Conservation (phyloP, 768 basidiomycete genomes). For the Boletus tomentosulus region DNA sequence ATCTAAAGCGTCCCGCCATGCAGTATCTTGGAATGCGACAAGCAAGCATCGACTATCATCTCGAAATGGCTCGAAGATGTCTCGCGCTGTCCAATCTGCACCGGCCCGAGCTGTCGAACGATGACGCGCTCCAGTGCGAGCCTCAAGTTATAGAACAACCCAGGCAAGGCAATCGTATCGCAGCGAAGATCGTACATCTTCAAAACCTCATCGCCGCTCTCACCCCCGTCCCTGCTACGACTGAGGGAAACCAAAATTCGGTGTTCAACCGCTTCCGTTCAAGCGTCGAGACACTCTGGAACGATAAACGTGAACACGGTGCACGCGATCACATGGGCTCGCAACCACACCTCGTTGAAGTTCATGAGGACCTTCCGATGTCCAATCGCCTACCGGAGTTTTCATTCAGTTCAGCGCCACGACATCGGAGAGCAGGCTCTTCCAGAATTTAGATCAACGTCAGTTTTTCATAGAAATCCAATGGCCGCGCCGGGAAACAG, state of each 20-base stretch:
- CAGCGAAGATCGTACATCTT: conserved; percentile 21
- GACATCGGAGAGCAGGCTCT: conserved; percentile 17
- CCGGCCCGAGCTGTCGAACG: background rate
- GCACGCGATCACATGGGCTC: conserved; percentile 2
- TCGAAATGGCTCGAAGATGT: conserved; percentile 15
- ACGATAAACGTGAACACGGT: conserved; percentile 9
- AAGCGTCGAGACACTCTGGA: conserved; percentile 18
- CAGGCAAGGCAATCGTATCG: conserved; percentile 14
- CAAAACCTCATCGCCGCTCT: conserved; percentile 17
- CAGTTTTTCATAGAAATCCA: background rate
- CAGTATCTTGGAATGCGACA: conserved; percentile 11
- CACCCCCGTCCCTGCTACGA: conserved; percentile 20
- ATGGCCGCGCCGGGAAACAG: background rate
- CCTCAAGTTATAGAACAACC: conserved; percentile 1
- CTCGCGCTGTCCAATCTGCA: conserved; percentile 9
- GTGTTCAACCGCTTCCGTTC: conserved; percentile 19
- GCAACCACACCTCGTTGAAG: conserved; percentile 1
- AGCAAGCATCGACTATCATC: conserved; percentile 18
- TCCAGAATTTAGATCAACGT: conserved; percentile 15
- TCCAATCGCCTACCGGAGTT: conserved; percentile 8
- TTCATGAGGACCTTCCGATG: background rate
- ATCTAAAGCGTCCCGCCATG: background rate
- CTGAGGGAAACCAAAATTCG: conserved; percentile 11
- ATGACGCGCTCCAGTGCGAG: background rate
- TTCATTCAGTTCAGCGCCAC: conserved; percentile 2